phyloP scores from a whole-genome alignment of 805 yeast species.

The Myxozyma nipponensis region DNA sequence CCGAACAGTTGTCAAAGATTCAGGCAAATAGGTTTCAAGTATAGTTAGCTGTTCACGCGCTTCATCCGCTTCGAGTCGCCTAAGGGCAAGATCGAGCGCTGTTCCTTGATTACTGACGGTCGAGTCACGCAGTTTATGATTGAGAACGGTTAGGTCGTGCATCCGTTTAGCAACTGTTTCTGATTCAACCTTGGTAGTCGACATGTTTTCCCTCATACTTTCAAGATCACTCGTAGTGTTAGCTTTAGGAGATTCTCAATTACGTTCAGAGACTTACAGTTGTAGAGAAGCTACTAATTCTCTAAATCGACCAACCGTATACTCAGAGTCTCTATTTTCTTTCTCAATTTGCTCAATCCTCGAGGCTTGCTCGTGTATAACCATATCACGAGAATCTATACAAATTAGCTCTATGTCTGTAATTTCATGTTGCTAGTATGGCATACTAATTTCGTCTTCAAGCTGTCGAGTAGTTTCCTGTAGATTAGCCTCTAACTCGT shows the following conservation, averaged over 20 bases:
- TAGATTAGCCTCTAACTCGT: slow-evolving; percentile 49
- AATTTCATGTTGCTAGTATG: slow-evolving; percentile 28
- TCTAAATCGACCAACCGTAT: slow-evolving; percentile 27
- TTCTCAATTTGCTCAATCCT: slow-evolving; percentile 15
- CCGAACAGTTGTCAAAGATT: slow-evolving; percentile 13
- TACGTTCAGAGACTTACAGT: not conserved
- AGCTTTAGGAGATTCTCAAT: not conserved
- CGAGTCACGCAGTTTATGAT: slow-evolving; percentile 26
- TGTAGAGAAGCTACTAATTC: slow-evolving; percentile 34
- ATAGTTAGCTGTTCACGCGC: slow-evolving; percentile 33
- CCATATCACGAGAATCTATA: slow-evolving; percentile 15
- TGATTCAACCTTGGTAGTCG: slow-evolving; percentile 15
- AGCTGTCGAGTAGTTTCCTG: slow-evolving; percentile 44
- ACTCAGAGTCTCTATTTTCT: slow-evolving; percentile 21
- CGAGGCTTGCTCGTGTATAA: slow-evolving; percentile 21
- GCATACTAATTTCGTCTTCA: slow-evolving; percentile 37
- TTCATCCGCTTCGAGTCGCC: slow-evolving; percentile 29
- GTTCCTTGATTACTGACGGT: slow-evolving; percentile 20
- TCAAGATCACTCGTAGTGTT: slow-evolving; percentile 27
- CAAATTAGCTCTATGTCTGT: slow-evolving; percentile 30
- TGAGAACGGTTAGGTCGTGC: slow-evolving; percentile 28
- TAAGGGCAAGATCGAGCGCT: slow-evolving; percentile 31
- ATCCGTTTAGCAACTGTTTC: slow-evolving; percentile 21
- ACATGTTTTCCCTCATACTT: slow-evolving; percentile 19
- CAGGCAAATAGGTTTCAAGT: slow-evolving; percentile 17